Conservation (phyloP, 1,139 yeast species). For the Debaryomyces sp. region DNA sequence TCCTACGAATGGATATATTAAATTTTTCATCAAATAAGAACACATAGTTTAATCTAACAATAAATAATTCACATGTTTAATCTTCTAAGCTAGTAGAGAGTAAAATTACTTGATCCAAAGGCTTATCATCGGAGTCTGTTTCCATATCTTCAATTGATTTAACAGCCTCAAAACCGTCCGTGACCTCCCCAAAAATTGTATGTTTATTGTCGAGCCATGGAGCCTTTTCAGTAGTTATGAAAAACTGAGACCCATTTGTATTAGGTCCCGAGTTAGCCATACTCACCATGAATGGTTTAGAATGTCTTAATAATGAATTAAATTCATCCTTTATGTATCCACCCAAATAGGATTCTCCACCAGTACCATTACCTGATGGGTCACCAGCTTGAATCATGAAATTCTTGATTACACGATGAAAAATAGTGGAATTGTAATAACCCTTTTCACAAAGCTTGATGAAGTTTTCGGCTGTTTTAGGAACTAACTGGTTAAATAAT, state of each 20-base stretch:
- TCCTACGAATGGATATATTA: too few species aligned
- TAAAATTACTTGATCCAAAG: conserved; percentile 16
- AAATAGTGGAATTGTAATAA: conserved; percentile 43
- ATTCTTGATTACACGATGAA: conserved; percentile 50
- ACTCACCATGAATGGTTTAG: conserved; percentile 45
- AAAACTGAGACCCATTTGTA: conserved; percentile 36
- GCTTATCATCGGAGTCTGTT: conserved; percentile 26
- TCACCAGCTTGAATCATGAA: conserved; percentile 61
- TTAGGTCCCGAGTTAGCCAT: conserved; percentile 44
- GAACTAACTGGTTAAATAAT: conserved; percentile 7
- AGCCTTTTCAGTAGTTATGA: conserved; percentile 31
- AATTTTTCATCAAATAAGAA: too few species aligned
- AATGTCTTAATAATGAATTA: conserved; percentile 36
- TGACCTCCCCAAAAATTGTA: conserved; percentile 33
- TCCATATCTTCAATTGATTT: conserved; percentile 25
- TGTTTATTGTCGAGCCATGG: conserved; percentile 33
- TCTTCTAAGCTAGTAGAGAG: conserved; percentile 10
- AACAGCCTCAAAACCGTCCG: conserved; percentile 30
- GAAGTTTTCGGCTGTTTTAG: conserved; percentile 41
- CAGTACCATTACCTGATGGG: conserved; percentile 52
- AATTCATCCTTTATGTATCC: conserved; percentile 47
- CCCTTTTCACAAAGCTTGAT: conserved; percentile 34
- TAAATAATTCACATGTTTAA: neutral
- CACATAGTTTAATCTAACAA: too few species aligned
- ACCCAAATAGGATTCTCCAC: conserved; percentile 52